Evolutionary conservation across 2,329 filamentous ascomycete species (phyloP), one percentile per base, ranked within the genome.

Genomic region (Fusarium acutatum): DNA sequence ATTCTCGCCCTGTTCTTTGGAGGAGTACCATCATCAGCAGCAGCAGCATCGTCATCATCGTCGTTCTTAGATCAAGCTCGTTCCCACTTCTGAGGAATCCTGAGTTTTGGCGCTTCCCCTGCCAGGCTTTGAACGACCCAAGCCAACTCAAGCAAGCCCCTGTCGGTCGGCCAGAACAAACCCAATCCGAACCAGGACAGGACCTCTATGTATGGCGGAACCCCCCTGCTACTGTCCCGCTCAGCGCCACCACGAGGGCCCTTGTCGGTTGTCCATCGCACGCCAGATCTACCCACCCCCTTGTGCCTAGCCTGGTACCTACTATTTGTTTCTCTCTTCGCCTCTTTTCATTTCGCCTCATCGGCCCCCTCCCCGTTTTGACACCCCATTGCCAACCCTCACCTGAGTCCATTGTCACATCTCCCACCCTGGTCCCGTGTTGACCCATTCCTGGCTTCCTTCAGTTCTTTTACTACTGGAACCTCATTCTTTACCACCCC

Each of bases 201-300:
- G 54, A 64, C 66, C 58, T 67, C 53, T 69, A 57, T 44, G 57
- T 64, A 73, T 49, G 62, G 61, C 65, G 70, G 66, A 67, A 61
- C 35, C 66, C 71, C 71, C 72, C 74, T 72, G 71, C 77, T 50
- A 76, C 67, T 75, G 73, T 79, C 77, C 77, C 76, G 77, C 75
- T 70, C 75, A 77, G 75, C 79, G 79, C 80, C 80, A 81, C 80
- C 80, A 81, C 80, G 80, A 80, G 78, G 79, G 75, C 63, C 70
- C 70, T 70, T 77, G 70, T 72, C 76, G 74, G 68, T 72, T 75
- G 70, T 73, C 74, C 75, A 78, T 79, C 79, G 74, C 74, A 74
- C 72, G 66, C 79, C 78, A 81, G 80, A 81, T 81, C 80, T 81
- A 74, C 67, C 72, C 75, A 74, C 73, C 72, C 75, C 75, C 75